These are phyloP conservation scores for Ganoderma lingzhi DNA, from an alignment of 1,284 basidiomycete species.

Conservation along the genomic window DNA sequence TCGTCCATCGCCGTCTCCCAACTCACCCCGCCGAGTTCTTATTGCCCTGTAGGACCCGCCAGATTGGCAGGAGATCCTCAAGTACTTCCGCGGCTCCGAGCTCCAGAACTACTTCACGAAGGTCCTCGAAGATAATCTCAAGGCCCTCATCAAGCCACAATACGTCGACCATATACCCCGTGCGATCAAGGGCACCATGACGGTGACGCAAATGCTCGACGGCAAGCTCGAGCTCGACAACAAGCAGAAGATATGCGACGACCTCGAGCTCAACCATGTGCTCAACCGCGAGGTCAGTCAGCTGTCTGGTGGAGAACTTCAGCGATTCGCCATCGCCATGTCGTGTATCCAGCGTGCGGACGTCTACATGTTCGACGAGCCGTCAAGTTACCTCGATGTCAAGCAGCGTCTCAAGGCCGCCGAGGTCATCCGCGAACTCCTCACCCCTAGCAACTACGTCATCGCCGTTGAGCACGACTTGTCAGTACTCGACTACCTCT, in stretches of 20 bases:
- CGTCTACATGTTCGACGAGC: conserved; percentile 97
- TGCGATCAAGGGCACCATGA: conserved; percentile 90
- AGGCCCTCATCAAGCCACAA: conserved; percentile 98
- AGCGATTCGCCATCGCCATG: conserved; percentile 96
- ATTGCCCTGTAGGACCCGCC: conserved; percentile 78
- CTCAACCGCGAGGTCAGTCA: conserved; percentile 85
- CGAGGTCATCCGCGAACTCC: conserved; percentile 90
- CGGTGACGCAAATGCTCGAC: conserved; percentile 90
- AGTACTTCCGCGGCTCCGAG: conserved; percentile 97
- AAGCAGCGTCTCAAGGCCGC: conserved; percentile 95
- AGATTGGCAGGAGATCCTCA: conserved; percentile 97
- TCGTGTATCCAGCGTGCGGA: conserved; percentile 92
- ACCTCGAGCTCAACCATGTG: conserved; percentile 88
- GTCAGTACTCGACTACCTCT: conserved; percentile 95
- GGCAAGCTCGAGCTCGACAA: conserved; percentile 87
- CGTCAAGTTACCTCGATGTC: conserved; percentile 96
- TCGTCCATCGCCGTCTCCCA: conserved; percentile 40
- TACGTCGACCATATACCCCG: conserved; percentile 98
- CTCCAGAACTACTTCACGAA: conserved; percentile 99
- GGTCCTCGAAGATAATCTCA: conserved; percentile 97
- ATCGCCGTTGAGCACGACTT: conserved; percentile 98
- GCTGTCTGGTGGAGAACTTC: conserved; percentile 94
- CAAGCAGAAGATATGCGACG: conserved; percentile 82
- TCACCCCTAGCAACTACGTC: conserved; percentile 87
- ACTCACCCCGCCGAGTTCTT: conserved; percentile 12